Evolutionary conservation across 2,329 filamentous ascomycete genomes (phyloP).

Genomic region (Talaromyces amestolkiae): DNA sequence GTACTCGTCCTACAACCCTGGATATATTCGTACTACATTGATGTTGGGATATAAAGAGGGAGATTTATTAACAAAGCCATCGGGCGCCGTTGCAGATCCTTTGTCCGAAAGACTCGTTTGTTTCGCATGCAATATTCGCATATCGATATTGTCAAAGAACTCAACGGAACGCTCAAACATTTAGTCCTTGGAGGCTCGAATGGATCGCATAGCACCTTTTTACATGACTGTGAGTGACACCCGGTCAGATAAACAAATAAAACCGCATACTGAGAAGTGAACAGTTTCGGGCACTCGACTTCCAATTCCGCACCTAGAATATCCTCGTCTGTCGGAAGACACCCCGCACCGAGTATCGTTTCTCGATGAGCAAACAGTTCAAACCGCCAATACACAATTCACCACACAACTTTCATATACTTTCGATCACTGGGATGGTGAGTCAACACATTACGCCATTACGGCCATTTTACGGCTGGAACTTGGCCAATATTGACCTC

Average conservation of each 20-base stretch:
- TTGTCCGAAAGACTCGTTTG: conserved; percentile 37
- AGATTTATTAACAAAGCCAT: not conserved
- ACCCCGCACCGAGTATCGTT: conserved; percentile 41
- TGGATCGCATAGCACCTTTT: conserved; percentile 36
- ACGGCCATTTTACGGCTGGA: not conserved
- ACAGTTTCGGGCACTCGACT: conserved; percentile 38
- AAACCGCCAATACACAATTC: conserved; percentile 38
- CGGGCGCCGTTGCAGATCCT: conserved; percentile 31
- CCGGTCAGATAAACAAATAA: not conserved
- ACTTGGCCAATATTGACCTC: not conserved
- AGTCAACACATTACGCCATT: not conserved
- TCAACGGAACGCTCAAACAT: conserved; percentile 34
- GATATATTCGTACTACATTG: not conserved
- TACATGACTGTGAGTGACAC: conserved; percentile 39
- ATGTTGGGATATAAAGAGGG: not conserved
- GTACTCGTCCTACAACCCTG: not conserved
- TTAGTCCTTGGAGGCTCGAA: conserved; percentile 40
- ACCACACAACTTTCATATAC: conserved; percentile 42
- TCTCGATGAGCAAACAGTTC: conserved; percentile 45
- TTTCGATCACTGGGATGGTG: conserved; percentile 44
- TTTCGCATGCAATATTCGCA: conserved; percentile 42
- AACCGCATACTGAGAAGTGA: not conserved
- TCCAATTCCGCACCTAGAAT: conserved; percentile 44
- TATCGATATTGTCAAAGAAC: conserved; percentile 42
- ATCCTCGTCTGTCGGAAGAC: conserved; percentile 37